Evolutionary conservation across 768 basidiomycete genomes (phyloP).

Genomic region (Macrolepiota fuliginosa): DNA sequence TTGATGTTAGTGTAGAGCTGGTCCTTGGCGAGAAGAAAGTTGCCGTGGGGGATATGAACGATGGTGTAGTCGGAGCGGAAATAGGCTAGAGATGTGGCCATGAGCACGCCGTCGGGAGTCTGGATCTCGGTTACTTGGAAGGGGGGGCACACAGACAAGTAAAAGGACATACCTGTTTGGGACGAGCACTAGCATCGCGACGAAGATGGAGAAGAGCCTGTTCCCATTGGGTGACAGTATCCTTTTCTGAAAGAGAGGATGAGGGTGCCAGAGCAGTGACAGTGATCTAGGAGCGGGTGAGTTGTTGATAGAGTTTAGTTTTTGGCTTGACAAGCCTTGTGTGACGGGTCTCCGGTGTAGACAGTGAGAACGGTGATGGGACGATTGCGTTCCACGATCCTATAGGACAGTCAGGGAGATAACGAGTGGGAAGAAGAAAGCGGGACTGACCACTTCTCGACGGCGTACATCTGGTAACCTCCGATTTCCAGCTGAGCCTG

Average conservation of each 20-base stretch:
- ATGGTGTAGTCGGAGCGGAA: conserved; percentile 88
- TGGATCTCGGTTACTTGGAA: conserved; percentile 19
- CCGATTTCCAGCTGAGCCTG: conserved; percentile 46
- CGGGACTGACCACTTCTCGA: conserved; percentile 69
- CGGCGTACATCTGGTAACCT: conserved; percentile 82
- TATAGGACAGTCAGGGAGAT: conserved; percentile 20
- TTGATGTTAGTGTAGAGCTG: conserved; percentile 81
- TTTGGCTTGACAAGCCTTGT: conserved; percentile 43
- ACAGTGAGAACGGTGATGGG: conserved; percentile 64
- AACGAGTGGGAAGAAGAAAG: conserved; percentile 1
- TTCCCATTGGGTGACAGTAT: conserved; percentile 41
- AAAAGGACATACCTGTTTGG: conserved; percentile 49
- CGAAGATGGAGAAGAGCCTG: conserved; percentile 58
- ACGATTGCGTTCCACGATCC: conserved; percentile 67
- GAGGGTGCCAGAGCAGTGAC: conserved; percentile 55
- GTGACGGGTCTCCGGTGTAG: conserved; percentile 71
- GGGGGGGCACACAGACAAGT: conserved; percentile 1
- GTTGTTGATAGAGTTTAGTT: neutral
- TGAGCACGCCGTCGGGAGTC: conserved; percentile 66
- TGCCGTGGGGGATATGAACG: conserved; percentile 71
- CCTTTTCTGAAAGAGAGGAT: conserved; percentile 37
- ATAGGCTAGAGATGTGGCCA: conserved; percentile 83
- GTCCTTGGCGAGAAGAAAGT: conserved; percentile 60
- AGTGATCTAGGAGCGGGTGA: conserved; percentile 43
- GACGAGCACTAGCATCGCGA: conserved; percentile 65